A percentile compares a stretch with the other conserved stretches of the same genome.
Evolutionary conservation across 1,139 yeast genomes (phyloP).

Genomic region (Chernovozyma aurita): DNA sequence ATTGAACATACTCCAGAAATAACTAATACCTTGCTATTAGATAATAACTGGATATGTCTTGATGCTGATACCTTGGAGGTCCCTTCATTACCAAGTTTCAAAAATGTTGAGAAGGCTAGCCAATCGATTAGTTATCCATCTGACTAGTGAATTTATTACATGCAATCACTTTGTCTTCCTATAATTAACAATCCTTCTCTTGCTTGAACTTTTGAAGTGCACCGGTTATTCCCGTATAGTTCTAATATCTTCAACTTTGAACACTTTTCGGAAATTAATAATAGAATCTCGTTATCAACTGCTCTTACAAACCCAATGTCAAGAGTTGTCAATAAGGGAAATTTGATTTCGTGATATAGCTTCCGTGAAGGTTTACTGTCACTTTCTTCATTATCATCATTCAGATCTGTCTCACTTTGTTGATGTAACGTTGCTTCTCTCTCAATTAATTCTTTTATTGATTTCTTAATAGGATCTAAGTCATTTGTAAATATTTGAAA

Average conservation of each 20-base stretch:
- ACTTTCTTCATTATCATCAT: conserved; percentile 8
- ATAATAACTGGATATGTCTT: conserved; percentile 22
- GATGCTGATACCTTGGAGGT: conserved; percentile 16
- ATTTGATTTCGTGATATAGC: conserved; percentile 19
- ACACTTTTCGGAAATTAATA: conserved; percentile 50
- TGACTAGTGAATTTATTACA: conserved; percentile 17
- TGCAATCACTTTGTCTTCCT: conserved; percentile 72
- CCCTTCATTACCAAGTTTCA: conserved; percentile 53
- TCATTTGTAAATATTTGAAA: conserved; percentile 37
- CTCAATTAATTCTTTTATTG: conserved; percentile 19
- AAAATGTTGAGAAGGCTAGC: conserved; percentile 57
- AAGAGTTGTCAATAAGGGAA: conserved; percentile 57
- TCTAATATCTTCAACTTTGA: conserved; percentile 62
- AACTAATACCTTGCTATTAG: conserved; percentile 39
- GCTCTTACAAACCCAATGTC: conserved; percentile 77
- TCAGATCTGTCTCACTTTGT: not conserved
- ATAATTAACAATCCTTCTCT: conserved; percentile 58
- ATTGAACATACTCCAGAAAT: conserved; percentile 52
- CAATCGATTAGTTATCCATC: conserved; percentile 30
- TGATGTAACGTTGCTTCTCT: too few species aligned
- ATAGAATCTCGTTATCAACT: conserved; percentile 61
- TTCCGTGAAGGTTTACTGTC: conserved; percentile 9
- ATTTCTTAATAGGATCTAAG: conserved; percentile 25
- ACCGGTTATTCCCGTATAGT: conserved; percentile 72
- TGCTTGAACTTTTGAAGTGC: conserved; percentile 52